phyloP scores from a whole-genome alignment of 371 early-diverging fungal species.

The Syncephalastrum contaminatum region DNA sequence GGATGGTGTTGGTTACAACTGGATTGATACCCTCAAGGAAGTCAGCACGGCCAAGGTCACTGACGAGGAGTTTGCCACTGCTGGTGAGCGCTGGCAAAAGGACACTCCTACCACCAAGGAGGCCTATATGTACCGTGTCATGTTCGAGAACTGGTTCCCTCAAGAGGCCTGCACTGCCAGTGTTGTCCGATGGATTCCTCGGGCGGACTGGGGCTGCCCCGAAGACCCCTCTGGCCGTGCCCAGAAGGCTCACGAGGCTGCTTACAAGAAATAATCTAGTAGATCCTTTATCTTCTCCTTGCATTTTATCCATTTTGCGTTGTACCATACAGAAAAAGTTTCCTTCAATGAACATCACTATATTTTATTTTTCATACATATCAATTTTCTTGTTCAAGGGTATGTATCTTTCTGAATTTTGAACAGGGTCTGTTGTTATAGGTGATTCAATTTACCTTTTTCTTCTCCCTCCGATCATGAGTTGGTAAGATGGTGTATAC shows the following conservation, averaged over 20 bases:
- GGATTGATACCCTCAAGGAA: constrained; percentile 93
- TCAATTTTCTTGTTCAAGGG: too few species aligned
- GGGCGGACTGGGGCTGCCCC: constrained; percentile 96
- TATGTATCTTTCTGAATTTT: too few species aligned
- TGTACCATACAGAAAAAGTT: too few species aligned
- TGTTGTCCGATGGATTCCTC: constrained; percentile 94
- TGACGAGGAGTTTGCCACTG: constrained; percentile 73
- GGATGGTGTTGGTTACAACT: constrained; percentile 96
- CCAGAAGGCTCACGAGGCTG: constrained; percentile 82
- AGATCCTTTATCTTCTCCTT: too few species aligned
- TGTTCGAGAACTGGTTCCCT: constrained; percentile 93
- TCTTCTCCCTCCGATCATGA: too few species aligned
- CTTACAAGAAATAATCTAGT: constrained; percentile 45
- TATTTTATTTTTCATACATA: too few species aligned
- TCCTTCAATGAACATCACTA: too few species aligned
- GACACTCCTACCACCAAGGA: constrained; percentile 95
- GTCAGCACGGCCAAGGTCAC: constrained; percentile 66
- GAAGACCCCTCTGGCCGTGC: constrained; percentile 98
- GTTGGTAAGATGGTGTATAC: too few species aligned
- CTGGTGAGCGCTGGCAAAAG: constrained; percentile 72
- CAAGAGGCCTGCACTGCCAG: constrained; percentile 84
- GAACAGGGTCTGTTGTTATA: too few species aligned
- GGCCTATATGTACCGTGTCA: constrained; percentile 89
- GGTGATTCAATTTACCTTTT: too few species aligned
- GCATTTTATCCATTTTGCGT: too few species aligned